A percentile compares a stretch with the other conserved stretches of the same genome.
Conservation (phyloP, 495 filamentous ascomycete species). For the Neurospora tetraspora region DNA sequence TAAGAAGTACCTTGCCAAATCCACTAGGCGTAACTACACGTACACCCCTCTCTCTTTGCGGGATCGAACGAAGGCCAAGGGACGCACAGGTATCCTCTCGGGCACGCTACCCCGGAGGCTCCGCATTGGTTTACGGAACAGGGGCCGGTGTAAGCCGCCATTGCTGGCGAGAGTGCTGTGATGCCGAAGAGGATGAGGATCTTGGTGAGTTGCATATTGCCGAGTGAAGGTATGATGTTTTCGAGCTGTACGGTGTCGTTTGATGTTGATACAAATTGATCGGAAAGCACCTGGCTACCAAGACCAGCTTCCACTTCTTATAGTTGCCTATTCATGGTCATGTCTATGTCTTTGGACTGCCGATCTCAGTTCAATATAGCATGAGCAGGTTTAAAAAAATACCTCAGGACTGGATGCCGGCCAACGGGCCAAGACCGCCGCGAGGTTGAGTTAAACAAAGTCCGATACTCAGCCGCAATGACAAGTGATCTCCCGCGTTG, state of each 20-base stretch:
- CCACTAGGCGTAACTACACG: conserved; percentile 13
- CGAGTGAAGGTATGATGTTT: background rate
- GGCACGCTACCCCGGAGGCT: conserved; percentile 9
- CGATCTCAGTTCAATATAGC: background rate
- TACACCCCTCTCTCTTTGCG: conserved; percentile 12
- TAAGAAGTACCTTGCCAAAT: background rate
- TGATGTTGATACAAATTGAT: background rate
- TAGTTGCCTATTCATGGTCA: background rate
- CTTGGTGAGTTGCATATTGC: conserved; percentile 1
- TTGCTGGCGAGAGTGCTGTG: background rate
- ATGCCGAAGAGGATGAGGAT: background rate
- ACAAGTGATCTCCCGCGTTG: background rate
- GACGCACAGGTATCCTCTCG: conserved; percentile 17
- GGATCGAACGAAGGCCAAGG: conserved; percentile 15
- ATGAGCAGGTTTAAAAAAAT: background rate
- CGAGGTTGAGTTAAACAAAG: background rate
- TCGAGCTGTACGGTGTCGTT: background rate
- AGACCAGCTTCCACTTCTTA: background rate
- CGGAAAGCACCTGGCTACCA: background rate
- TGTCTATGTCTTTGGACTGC: background rate
- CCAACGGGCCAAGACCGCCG: too few relatives aligned
- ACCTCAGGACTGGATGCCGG: too few relatives aligned
- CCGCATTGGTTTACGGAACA: conserved; percentile 12
- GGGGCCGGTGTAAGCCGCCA: conserved; percentile 17
- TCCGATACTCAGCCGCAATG: background rate